phyloP scores from a whole-genome alignment of 192 early-diverging fungal species.

The Backusella liffmaniae region DNA sequence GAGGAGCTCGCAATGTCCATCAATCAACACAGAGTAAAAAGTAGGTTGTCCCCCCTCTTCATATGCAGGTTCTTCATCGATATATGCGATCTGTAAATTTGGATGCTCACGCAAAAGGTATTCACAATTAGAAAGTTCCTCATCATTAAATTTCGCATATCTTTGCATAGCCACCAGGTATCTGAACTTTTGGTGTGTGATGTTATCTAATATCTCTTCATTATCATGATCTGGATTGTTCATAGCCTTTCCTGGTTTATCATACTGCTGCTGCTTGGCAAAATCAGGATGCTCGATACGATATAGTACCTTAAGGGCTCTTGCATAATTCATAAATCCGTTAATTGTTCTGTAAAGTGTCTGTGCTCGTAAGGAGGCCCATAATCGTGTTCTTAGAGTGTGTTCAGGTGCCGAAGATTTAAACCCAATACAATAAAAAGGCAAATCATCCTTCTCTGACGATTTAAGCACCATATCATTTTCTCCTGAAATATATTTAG shows the following conservation, averaged over 20 bases:
- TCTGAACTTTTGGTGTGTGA: constrained; percentile 67
- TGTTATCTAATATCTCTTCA: constrained; percentile 55
- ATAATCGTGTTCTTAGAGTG: constrained; percentile 67
- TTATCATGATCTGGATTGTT: neutral
- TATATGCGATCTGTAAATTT: constrained; percentile 65
- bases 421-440: constrained; percentile 69
- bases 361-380: constrained; percentile 71
- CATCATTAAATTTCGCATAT: constrained; percentile 63
- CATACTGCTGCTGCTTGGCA: neutral
- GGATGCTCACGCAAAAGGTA: constrained; percentile 62
- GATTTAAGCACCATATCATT: neutral
- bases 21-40: constrained; percentile 57
- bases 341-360: constrained; percentile 72
- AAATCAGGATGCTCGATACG: constrained; percentile 67
- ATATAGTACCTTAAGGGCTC: constrained; percentile 65
- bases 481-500: constrained; percentile 66
- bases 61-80: constrained; percentile 54
- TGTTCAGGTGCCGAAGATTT: constrained; percentile 67
- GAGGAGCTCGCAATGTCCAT: constrained; percentile 59
- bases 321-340: constrained; percentile 73
- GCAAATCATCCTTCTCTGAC: constrained; percentile 56
- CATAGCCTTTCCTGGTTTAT: neutral
- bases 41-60: constrained; percentile 36
- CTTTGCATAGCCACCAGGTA: constrained; percentile 74
- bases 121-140: constrained; percentile 63